A percentile compares a stretch with the other conserved stretches of the same genome.
These are phyloP conservation scores for Eimeria brunetti DNA, from an alignment of 169 alveolate genomes.

Conservation along the genomic window DNA sequence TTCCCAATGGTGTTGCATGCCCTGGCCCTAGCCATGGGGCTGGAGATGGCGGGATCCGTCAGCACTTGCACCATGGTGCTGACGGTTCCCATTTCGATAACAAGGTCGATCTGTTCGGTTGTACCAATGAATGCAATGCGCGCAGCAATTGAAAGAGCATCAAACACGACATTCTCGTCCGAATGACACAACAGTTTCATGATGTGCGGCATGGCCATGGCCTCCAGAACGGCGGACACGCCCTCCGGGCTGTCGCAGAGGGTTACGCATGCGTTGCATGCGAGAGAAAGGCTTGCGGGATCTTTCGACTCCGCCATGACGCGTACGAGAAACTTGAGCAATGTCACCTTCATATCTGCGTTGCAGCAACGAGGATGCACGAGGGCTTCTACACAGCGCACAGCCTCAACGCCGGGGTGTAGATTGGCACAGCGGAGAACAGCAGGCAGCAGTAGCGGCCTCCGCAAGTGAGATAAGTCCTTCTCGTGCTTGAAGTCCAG, in stretches of 20 bases:
- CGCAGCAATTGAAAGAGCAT: constrained; percentile 90
- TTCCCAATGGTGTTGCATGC: constrained; percentile 93
- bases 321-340: constrained; percentile 70
- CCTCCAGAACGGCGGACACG: constrained; percentile 75
- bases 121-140: constrained; percentile 91
- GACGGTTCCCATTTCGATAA: constrained; percentile 86
- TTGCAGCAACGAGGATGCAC: constrained; percentile 72
- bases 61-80: constrained; percentile 88
- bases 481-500: constrained; percentile 72
- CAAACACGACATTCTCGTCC: constrained; percentile 86
- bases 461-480: constrained; percentile 71
- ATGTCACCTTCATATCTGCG: constrained; percentile 73
- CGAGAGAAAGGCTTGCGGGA: constrained; percentile 73
- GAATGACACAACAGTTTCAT: constrained; percentile 71
- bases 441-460: constrained; percentile 76
- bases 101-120: constrained; percentile 87
- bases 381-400: constrained; percentile 75
- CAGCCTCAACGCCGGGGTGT: constrained; percentile 72
- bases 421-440: constrained; percentile 75
- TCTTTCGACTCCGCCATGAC: constrained; percentile 69
- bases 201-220: constrained; percentile 75
- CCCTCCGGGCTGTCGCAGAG: constrained; percentile 80
- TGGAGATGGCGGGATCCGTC: constrained; percentile 86
- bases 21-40: constrained; percentile 89
- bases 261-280: constrained; percentile 79